Evolutionary conservation across 2,329 filamentous ascomycete species (phyloP).

Genomic region (Bertia moriformis): DNA sequence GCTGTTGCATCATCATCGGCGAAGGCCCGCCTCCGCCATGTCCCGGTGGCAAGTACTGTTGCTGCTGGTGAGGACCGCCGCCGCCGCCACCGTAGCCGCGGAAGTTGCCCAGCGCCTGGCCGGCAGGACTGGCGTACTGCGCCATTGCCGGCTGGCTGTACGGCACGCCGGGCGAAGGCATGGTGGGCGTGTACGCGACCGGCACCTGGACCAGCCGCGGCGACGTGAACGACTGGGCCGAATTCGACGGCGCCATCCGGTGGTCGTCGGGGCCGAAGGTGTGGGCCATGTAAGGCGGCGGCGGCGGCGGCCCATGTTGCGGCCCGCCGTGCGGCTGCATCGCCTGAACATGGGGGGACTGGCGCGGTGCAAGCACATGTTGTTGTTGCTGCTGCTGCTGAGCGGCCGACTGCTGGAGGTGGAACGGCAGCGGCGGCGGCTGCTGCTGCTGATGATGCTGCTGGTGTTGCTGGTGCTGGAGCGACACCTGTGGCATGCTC

Average conservation of each 20-base stretch:
- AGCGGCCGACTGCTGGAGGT: slow-evolving; percentile 72
- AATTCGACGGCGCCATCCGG: slow-evolving; percentile 76
- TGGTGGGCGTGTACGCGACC: slow-evolving; percentile 54
- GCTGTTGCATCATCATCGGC: slow-evolving; percentile 70
- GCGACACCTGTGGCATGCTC: slow-evolving; percentile 51
- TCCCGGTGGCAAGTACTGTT: slow-evolving; percentile 59
- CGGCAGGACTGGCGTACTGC: no score
- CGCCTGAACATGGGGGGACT: slow-evolving; percentile 62
- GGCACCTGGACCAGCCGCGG: slow-evolving; percentile 61
- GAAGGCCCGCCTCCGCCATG: slow-evolving; percentile 58
- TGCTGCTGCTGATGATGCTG: slow-evolving; percentile 31
- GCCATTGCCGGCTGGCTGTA: slow-evolving; percentile 63
- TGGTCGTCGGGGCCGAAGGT: slow-evolving; percentile 68
- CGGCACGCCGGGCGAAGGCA: slow-evolving; percentile 53
- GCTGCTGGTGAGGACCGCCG: no score
- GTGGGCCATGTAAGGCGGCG: slow-evolving; percentile 47
- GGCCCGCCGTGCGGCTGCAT: slow-evolving; percentile 66
- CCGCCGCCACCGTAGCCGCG: slow-evolving; percentile 43
- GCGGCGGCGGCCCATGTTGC: no score
- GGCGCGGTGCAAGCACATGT: slow-evolving; percentile 51
- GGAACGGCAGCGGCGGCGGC: no score
- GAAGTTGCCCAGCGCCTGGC: no score
- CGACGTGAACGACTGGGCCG: slow-evolving; percentile 72
- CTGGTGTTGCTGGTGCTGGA: slow-evolving; percentile 77
- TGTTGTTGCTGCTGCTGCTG: no score